A percentile compares a stretch with the other conserved stretches of the same genome.
Conservation (phyloP, 257 asterid species). For the Solanum sejunctum region DNA sequence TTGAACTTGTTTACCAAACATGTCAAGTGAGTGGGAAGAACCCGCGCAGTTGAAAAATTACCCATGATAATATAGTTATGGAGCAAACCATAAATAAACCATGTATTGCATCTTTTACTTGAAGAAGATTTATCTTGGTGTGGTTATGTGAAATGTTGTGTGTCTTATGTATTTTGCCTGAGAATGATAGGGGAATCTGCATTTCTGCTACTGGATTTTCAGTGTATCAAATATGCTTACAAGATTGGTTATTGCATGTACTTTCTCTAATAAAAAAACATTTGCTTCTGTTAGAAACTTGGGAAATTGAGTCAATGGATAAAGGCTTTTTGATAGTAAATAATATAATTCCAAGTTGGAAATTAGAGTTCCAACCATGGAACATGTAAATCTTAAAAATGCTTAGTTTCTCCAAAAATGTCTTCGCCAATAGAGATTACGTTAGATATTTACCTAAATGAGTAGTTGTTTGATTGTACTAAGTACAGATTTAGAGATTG, state of each 20-base stretch:
- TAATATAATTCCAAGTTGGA: too few relatives aligned
- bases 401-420: too few relatives aligned
- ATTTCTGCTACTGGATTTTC: background rate
- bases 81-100: background rate
- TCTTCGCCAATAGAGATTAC: too few relatives aligned
- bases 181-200: background rate
- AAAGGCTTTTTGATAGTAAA: too few relatives aligned
- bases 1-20: slow-evolving; percentile 1
- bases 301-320: too few relatives aligned
- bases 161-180: background rate
- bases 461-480: background rate
- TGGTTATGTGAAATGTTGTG: background rate
- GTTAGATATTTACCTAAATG: too few relatives aligned
- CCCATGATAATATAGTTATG: too few relatives aligned
- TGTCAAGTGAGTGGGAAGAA: background rate
- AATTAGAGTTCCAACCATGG: too few relatives aligned
- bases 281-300: too few relatives aligned
- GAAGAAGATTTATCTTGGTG: background rate
- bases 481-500: background rate
- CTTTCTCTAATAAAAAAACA: too few relatives aligned
- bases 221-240: background rate
- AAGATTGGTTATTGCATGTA: background rate
- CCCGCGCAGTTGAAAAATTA: too few relatives aligned
- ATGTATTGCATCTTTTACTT: background rate
- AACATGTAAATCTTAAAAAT: too few relatives aligned